Conservation (phyloP, 2,329 filamentous ascomycete genomes). For the Ophiostoma sp. region DNA sequence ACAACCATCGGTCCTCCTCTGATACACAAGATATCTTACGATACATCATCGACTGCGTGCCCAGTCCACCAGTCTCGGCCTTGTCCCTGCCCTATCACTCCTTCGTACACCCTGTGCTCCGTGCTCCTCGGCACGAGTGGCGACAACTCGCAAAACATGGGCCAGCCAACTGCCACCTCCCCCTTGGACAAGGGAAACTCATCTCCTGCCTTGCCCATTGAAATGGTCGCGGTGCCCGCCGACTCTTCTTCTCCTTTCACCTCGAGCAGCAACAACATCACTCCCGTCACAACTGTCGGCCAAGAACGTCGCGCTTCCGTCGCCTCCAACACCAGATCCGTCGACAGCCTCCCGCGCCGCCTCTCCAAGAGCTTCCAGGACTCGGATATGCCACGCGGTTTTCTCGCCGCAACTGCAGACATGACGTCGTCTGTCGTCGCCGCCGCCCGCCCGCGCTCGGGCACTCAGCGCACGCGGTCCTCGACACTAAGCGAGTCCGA, state of each 20-base stretch:
- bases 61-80: neutral
- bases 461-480: slow-evolving; percentile 19
- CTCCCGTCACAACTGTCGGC: slow-evolving; percentile 12
- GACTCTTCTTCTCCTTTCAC: neutral
- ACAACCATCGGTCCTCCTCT: neutral
- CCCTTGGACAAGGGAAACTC: slow-evolving; percentile 14
- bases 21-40: neutral
- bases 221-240: slow-evolving; percentile 4
- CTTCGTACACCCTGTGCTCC: neutral
- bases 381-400: slow-evolving; percentile 44
- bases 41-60: neutral
- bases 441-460: slow-evolving; percentile 18
- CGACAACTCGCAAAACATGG: slow-evolving; percentile 16
- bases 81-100: neutral
- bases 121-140: slow-evolving; percentile 13
- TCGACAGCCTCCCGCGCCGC: slow-evolving; percentile 20
- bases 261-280: neutral
- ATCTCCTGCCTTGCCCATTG: slow-evolving; percentile 17
- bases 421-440: slow-evolving; percentile 39
- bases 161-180: slow-evolving; percentile 19
- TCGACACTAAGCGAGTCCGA: slow-evolving; percentile 19
- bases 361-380: slow-evolving; percentile 37
- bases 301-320: slow-evolving; percentile 25
- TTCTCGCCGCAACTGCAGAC: slow-evolving; percentile 44
- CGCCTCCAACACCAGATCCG: slow-evolving; percentile 21